Evolutionary conservation across 164 flowering plant genomes (phyloP).

Genomic region (Vitis rupestris): DNA sequence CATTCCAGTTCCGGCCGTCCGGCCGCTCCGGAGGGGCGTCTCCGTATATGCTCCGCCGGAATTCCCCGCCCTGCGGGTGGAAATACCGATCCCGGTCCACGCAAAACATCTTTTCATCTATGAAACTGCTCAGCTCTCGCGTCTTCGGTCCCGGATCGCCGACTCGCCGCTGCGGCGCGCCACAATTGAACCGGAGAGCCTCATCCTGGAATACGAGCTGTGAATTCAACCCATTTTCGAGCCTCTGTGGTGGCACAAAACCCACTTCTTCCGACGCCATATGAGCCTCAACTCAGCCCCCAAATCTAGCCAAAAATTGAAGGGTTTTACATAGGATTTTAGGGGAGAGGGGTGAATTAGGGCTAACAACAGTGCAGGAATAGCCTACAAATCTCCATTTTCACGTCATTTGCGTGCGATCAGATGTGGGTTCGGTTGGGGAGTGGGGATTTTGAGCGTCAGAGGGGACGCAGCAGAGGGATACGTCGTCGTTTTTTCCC

Average conservation of each 20-base stretch:
- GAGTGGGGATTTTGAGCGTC: too few relatives aligned
- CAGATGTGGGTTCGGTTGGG: too few relatives aligned
- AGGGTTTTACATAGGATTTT: background rate
- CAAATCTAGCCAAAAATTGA: too few relatives aligned
- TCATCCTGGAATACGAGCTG: constrained; percentile 62
- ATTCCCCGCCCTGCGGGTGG: constrained; percentile 26
- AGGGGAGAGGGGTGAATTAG: background rate
- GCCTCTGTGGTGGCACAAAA: constrained; percentile 30
- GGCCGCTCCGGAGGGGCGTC: constrained; percentile 8
- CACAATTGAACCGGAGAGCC: constrained; percentile 30
- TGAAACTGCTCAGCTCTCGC: constrained; percentile 42
- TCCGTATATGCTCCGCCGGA: constrained; percentile 20
- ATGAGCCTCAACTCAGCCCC: too few relatives aligned
- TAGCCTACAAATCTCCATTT: too few relatives aligned
- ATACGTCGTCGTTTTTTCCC: too few relatives aligned
- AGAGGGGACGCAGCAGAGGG: too few relatives aligned
- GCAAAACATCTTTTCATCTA: constrained; percentile 44
- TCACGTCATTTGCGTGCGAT: too few relatives aligned
- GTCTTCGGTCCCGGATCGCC: constrained; percentile 51
- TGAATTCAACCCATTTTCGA: constrained; percentile 41
- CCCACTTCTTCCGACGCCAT: constrained; percentile 51
- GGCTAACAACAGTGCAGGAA: too few relatives aligned
- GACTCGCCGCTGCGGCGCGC: constrained; percentile 23
- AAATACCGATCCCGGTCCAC: constrained; percentile 33
- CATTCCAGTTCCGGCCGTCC: constrained; percentile 38